Evolutionary conservation across 441 rosid species (phyloP), one percentile per base, ranked within the genome.

Genomic region (Aleurites moluccanus): DNA sequence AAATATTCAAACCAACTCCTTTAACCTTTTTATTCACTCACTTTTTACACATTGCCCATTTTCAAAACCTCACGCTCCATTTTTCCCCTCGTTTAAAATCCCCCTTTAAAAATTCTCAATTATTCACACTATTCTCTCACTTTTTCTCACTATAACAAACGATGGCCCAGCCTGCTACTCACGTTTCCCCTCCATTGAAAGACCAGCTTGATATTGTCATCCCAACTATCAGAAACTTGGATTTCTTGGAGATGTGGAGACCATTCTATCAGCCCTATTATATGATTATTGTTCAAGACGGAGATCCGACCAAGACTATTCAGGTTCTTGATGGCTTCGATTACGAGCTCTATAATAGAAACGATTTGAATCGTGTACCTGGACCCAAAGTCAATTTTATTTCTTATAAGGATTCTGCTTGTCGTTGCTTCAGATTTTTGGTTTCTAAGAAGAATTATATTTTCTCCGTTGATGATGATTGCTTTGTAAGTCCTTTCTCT

Each of bases 191-290:
- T 7, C 78, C 69, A 0, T 64, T 83, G 73, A 73, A 80, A 67
- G 80, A 80, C 44, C 83, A 82, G 59, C 81, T 82, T 16, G 85
- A 82, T 59, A 79, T 82, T 2, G 83, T 82, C 4, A 82, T 80
- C 64, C 86, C 83, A 6, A 83, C 83, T 45, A 75, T 80, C 40
- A 72, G 83, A 28, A 80, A 78, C 78, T 77, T 83, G n/a, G 86
- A 75, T 33, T 83, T 83, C 78, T 69, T 83, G 73, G 86, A 80
- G 80, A 78, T 73, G 83, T 83, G 86, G 86, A 73, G 82, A 64
- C 83, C 83, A 2, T 75, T 83, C 77, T 77, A 80, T 73, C 70
- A 83, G 78, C 83, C 83, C 4, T 83, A 80, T 65, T 82, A 80
- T 60, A 74, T 83, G 59, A 80, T 83, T 63, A 78, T 83, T 28